Evolutionary conservation across 257 asterid species (phyloP).

Genomic region (Buddleja alternifolia): DNA sequence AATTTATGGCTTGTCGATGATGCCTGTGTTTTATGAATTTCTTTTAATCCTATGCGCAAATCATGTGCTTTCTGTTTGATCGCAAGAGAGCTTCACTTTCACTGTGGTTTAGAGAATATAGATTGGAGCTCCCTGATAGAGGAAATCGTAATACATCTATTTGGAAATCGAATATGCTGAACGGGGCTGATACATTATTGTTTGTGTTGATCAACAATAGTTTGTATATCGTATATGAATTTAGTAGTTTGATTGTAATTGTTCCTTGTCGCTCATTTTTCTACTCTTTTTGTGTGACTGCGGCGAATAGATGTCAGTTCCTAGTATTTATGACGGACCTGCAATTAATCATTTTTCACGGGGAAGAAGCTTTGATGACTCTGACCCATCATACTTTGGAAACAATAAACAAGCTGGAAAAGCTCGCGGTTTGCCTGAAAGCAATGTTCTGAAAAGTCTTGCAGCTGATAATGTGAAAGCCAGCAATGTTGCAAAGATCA

Average conservation of each 20-base stretch:
- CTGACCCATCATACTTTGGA: conserved; percentile 65
- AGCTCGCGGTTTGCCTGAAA: conserved; percentile 68
- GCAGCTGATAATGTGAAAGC: conserved; percentile 83
- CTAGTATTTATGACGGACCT: conserved; percentile 66
- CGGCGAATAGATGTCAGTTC: conserved; percentile 59
- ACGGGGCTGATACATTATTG: neutral
- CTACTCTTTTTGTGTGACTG: conserved; percentile 9
- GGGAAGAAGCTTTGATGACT: conserved; percentile 78
- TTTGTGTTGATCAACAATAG: neutral
- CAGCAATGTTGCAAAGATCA: conserved; percentile 92
- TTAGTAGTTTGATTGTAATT: neutral
- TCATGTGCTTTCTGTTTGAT: neutral
- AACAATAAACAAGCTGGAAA: conserved; percentile 69
- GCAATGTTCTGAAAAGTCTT: conserved; percentile 60
- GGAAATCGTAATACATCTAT: neutral
- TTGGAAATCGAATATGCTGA: neutral
- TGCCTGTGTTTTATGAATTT: neutral
- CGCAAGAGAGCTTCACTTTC: neutral
- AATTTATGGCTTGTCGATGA: neutral
- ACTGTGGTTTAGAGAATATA: neutral
- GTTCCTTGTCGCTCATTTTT: conserved; percentile 9
- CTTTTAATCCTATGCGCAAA: neutral
- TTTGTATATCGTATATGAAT: neutral
- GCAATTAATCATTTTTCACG: conserved; percentile 61
- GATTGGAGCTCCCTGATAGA: conserved; percentile 6